Conservation (phyloP, 2,329 filamentous ascomycete species). For the Aspergillus sp. region DNA sequence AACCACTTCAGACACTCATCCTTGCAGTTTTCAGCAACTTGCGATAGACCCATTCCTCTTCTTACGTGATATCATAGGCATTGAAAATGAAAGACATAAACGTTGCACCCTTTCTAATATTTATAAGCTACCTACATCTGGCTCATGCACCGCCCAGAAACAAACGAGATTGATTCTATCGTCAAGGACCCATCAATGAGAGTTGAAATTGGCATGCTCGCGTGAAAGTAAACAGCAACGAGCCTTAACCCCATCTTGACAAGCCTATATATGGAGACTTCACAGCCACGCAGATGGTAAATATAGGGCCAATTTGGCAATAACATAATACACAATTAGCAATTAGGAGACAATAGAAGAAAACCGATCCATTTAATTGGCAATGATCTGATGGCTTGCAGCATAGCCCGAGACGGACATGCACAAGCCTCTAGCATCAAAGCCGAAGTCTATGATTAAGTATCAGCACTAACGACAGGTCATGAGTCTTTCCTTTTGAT, state of each 20-base stretch:
- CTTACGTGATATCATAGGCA: too few relatives aligned
- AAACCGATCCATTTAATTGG: not conserved
- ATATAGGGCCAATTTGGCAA: not conserved
- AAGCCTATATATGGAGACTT: not conserved
- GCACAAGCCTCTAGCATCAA: slow-evolving; percentile 23
- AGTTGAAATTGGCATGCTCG: not conserved
- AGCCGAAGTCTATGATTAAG: slow-evolving; percentile 32
- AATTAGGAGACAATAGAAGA: not conserved
- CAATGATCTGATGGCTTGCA: not conserved
- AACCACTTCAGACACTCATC: not conserved
- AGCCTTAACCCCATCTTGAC: not conserved
- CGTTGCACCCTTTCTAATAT: not conserved
- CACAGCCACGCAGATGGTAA: not conserved
- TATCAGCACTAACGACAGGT: slow-evolving; percentile 33
- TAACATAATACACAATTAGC: not conserved
- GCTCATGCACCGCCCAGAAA: not conserved
- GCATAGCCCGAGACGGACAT: not conserved
- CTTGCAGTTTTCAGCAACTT: too few relatives aligned
- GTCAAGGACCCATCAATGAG: not conserved
- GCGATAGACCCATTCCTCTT: too few relatives aligned
- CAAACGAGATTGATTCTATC: not conserved
- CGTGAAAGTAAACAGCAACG: not conserved
- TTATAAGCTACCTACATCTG: not conserved
- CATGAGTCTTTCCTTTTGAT: slow-evolving; percentile 27
- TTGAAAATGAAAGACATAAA: too few relatives aligned